These are phyloP conservation scores for Botrytis byssoidea DNA, from an alignment of 2,329 filamentous ascomycete species.

Conservation along the genomic window DNA sequence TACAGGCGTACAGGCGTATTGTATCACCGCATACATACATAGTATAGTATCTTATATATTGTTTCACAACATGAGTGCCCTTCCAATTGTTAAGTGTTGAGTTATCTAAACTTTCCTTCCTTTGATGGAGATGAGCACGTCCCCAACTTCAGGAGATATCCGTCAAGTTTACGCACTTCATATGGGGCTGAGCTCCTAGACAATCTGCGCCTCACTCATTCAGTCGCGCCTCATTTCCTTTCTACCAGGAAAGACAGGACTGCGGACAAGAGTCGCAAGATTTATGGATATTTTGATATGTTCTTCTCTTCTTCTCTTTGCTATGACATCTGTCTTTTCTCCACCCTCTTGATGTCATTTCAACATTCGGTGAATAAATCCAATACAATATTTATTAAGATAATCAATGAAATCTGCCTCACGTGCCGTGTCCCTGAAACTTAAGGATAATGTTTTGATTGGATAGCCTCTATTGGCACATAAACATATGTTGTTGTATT, in stretches of 20 bases:
- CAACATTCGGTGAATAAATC: not conserved
- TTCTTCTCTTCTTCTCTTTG: not conserved
- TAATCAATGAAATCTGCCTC: not conserved
- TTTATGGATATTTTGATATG: not conserved
- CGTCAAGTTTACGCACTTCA: conserved; percentile 15
- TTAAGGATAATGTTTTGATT: conserved; percentile 9
- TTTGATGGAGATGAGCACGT: not conserved
- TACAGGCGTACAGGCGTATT: not conserved
- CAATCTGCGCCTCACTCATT: conserved; percentile 16
- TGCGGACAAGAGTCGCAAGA: not conserved
- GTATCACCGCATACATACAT: not conserved
- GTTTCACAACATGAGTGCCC: not conserved
- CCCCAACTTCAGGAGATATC: conserved; percentile 19
- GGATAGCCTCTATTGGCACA: not conserved
- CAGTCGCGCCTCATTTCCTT: conserved; percentile 9
- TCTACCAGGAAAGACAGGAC: conserved; percentile 5
- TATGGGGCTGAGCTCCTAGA: conserved; percentile 22
- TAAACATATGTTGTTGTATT: not conserved
- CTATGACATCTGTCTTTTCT: not conserved
- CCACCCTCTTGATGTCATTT: not conserved
- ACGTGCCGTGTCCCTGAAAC: not conserved
- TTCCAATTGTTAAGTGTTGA: not conserved
- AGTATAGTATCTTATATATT: not conserved
- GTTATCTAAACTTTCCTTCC: not conserved
- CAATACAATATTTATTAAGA: not conserved